Conservation (phyloP, 192 early-diverging fungal genomes). For the Oehlia diaphana region DNA sequence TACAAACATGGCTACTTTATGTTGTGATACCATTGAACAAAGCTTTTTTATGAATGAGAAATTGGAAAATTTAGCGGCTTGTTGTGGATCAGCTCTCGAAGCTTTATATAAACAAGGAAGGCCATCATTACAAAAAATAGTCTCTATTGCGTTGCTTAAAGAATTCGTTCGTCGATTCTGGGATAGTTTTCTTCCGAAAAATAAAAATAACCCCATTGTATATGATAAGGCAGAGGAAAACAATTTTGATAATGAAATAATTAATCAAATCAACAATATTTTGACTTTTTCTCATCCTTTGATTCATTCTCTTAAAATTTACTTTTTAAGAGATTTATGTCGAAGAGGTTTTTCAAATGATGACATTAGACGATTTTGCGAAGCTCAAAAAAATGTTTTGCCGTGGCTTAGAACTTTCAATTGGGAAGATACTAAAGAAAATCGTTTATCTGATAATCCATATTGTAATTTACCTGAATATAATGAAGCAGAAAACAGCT, state of each 20-base stretch:
- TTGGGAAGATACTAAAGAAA: conserved; percentile 14
- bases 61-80: neutral
- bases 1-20: neutral
- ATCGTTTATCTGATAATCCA: conserved; percentile 20
- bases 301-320: neutral
- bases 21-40: neutral
- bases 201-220: neutral
- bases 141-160: conserved; percentile 27
- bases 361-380: conserved; percentile 24
- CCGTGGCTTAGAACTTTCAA: conserved; percentile 17
- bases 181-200: neutral
- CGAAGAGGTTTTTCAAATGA: neutral
- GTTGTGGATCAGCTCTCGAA: neutral
- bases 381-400: neutral
- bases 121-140: conserved; percentile 18
- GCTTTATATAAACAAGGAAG: neutral
- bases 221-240: neutral
- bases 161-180: conserved; percentile 26
- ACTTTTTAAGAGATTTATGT: conserved; percentile 26
- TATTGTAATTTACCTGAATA: conserved; percentile 11
- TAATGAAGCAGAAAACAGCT: neutral
- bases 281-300: conserved; percentile 5
- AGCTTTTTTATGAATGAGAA: conserved; percentile 1
- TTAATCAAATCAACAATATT: conserved; percentile 3
- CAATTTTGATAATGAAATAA: neutral